A percentile compares a stretch with the other conserved stretches of the same genome.
Evolutionary conservation across 164 flowering plant species (phyloP).

Genomic region (Akebia trifoliata): DNA sequence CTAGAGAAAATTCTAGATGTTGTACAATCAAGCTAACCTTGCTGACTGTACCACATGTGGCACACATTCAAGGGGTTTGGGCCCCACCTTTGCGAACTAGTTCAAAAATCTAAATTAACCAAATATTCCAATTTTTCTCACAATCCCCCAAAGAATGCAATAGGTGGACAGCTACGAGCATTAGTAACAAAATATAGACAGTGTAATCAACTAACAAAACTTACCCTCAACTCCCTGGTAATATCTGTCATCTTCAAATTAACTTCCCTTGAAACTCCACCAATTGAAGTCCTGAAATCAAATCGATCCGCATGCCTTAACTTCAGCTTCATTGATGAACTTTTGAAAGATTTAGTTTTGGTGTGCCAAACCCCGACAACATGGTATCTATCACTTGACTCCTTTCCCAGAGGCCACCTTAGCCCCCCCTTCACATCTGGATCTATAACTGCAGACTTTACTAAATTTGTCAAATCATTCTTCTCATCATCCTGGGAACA

Average conservation of each 20-base stretch:
- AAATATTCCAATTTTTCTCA: not conserved
- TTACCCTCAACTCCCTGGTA: constrained; percentile 26
- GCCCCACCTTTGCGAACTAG: too few relatives aligned
- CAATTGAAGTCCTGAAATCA: constrained; percentile 39
- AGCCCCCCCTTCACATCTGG: constrained; percentile 43
- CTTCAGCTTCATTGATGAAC: constrained; percentile 30
- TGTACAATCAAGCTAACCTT: not conserved
- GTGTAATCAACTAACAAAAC: not conserved
- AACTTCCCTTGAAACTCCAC: constrained; percentile 41
- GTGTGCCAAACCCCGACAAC: constrained; percentile 49
- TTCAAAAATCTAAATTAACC: not conserved
- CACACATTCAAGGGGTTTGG: not conserved
- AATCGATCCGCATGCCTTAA: constrained; percentile 49
- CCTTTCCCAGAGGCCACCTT: constrained; percentile 53
- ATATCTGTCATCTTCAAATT: constrained; percentile 35
- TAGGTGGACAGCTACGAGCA: too few relatives aligned
- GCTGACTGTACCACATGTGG: not conserved
- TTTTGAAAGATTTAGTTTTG: constrained; percentile 24
- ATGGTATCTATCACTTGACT: constrained; percentile 26
- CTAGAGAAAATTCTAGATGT: not conserved
- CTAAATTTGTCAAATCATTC: constrained; percentile 25
- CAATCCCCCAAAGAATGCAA: not conserved
- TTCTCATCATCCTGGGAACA: constrained; percentile 42
- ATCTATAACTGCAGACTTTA: constrained; percentile 43
- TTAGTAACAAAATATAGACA: not conserved